Base-by-base conservation (phyloP, 2,329 filamentous ascomycete genomes). In the Lanzia echinophila region DNA sequence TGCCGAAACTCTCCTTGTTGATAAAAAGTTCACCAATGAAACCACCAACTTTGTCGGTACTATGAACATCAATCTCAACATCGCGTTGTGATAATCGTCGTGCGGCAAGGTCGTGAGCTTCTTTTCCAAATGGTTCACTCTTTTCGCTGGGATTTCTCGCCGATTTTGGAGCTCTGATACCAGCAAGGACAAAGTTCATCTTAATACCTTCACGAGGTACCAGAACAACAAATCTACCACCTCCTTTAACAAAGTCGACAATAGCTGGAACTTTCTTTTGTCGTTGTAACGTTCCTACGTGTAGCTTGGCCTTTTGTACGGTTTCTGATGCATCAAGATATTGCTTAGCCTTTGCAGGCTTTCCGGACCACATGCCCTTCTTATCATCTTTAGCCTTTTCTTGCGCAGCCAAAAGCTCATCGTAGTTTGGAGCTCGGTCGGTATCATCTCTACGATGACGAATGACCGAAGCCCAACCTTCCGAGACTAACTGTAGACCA, bases 231-330 rank as follows among this genome's bases (percentile, higher is more conserved):
- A 97, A 99, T 62, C 94, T 83, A 39, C 91, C 95, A 31, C 88
- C 94, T n/a, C 90, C 88, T 73, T 97, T 96, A 76, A 95, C 94
- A 70, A 95, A 99, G 71, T 99, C 94, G 41, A 99, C 90, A 62
- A 99, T 79, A 11, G 88, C 94, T 7, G 94, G 90, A 3, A 97
- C 86, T 71, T 88, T 92, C 77, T 90, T 92, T 70, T 96, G 91
- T 51, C 92, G 83, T 58, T 94, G 88, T 32, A 99, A 79, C 20
- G 90, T 85, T 11, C 88, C 87, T 36, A 95, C 79, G 70, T 96
- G 90, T 51, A 96, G 86, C 79, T 96, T 97, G 59, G 94, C 94
- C 73, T 96, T 96, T 70, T 97, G 92, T 6, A 92, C 74, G 57
- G 81, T 91, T 71, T 97, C 94, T 5, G 91, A 96, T 67, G 92